Percentiles rank a stretch among this genome's conserved stretches.
Evolutionary conservation across 1,284 basidiomycete genomes (phyloP).

Genomic region (Pascua sp.): DNA sequence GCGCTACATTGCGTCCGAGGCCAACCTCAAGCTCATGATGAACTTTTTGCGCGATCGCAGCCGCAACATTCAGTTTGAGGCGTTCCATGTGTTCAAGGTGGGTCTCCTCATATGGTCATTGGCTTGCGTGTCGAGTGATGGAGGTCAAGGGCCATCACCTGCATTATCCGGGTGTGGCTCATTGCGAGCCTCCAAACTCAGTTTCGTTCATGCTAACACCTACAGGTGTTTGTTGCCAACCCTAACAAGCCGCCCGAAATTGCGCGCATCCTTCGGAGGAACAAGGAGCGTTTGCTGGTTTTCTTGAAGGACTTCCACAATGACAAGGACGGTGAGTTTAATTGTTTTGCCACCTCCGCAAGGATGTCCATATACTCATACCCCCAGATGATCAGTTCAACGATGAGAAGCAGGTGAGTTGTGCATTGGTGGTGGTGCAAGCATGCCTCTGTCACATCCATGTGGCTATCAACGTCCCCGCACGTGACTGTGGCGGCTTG

Average conservation of each 20-base stretch:
- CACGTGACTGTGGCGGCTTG: no score
- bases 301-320: slow-evolving; percentile 95
- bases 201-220: neutral
- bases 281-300: slow-evolving; percentile 85
- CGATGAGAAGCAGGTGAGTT: slow-evolving; percentile 75
- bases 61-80: slow-evolving; percentile 99
- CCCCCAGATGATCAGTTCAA: slow-evolving; percentile 85
- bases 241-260: slow-evolving; percentile 97
- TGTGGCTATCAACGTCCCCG: no score
- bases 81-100: slow-evolving; percentile 99
- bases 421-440: no score
- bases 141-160: no score
- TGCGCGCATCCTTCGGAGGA: slow-evolving; percentile 81
- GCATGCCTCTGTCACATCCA: no score
- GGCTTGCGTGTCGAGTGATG: no score
- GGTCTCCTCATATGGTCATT: slow-evolving; percentile 16
- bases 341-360: neutral
- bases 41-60: slow-evolving; percentile 94
- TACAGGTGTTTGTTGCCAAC: slow-evolving; percentile 96
- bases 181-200: neutral
- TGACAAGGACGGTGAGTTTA: slow-evolving; percentile 80
- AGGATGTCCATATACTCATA: neutral
- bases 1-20: slow-evolving; percentile 81
- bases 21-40: slow-evolving; percentile 99
- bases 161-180: no score